phyloP scores from a whole-genome alignment of 2,329 filamentous ascomycete species.

The Cladobotryum mycophilum region DNA sequence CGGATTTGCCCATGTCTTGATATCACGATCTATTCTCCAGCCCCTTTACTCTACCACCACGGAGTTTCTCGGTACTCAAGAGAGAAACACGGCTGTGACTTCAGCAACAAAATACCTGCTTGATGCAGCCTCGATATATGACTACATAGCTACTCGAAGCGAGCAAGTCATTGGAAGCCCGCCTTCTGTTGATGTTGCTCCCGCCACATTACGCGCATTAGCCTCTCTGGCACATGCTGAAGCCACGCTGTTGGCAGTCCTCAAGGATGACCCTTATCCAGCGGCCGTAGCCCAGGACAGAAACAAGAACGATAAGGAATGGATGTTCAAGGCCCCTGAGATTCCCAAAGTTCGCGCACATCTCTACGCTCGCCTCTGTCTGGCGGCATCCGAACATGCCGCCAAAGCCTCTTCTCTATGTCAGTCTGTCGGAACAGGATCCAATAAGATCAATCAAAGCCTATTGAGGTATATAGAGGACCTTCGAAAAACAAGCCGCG shows the following conservation, averaged over 20 bases:
- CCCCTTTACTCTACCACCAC: constrained; percentile 63
- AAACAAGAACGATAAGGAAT: constrained; percentile 80
- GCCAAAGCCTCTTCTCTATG: constrained; percentile 58
- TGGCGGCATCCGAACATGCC: constrained; percentile 84
- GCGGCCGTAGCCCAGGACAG: constrained; percentile 73
- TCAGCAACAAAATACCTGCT: constrained; percentile 72
- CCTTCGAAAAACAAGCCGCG: constrained; percentile 66
- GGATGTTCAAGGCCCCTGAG: constrained; percentile 90
- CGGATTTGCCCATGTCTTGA: constrained; percentile 65
- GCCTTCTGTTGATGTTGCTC: constrained; percentile 48
- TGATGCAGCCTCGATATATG: constrained; percentile 71
- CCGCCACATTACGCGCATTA: constrained; percentile 49
- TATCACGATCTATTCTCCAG: constrained; percentile 66
- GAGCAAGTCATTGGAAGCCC: constrained; percentile 34
- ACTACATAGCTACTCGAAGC: constrained; percentile 57
- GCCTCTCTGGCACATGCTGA: constrained; percentile 71
- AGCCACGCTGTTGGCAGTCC: constrained; percentile 79
- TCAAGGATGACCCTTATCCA: constrained; percentile 93
- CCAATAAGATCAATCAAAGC: constrained; percentile 54
- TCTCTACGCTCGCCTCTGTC: constrained; percentile 78
- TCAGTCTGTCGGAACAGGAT: constrained; percentile 30
- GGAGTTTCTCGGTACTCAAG: constrained; percentile 55
- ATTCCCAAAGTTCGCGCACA: constrained; percentile 85
- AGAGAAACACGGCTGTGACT: constrained; percentile 63
- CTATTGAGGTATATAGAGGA: constrained; percentile 71